A percentile compares a stretch with the other conserved stretches of the same genome.
phyloP scores from a whole-genome alignment of 73 alveolate genomes.

The Paramecium octaurelia region DNA sequence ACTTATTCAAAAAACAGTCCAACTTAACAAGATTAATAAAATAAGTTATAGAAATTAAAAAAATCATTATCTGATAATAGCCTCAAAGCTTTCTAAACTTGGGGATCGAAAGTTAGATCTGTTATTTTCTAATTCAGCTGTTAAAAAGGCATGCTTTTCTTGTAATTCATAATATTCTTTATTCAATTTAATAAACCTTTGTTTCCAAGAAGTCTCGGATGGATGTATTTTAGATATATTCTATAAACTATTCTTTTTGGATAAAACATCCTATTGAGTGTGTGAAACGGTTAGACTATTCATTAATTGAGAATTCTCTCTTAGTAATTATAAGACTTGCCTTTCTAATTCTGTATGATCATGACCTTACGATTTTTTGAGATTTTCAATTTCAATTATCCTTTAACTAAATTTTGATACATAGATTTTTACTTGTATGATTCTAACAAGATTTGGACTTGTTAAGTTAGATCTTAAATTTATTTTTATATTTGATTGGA shows the following conservation, averaged over 20 bases:
- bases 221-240: neutral
- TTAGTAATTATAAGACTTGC: neutral
- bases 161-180: neutral
- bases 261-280: neutral
- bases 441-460: neutral
- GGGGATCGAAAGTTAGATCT: neutral
- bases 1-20: no score
- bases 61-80: neutral
- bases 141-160: neutral
- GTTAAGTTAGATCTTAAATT: neutral
- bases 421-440: neutral
- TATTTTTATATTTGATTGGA: neutral
- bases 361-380: neutral
- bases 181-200: neutral
- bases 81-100: neutral
- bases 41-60: no score
- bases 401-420: neutral
- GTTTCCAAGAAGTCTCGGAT: neutral
- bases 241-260: neutral
- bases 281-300: neutral
- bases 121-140: conserved; percentile 7
- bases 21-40: no score
- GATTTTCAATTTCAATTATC: neutral
- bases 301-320: conserved; percentile 10
- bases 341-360: conserved; percentile 12